phyloP scores from a whole-genome alignment of 2,329 filamentous ascomycete species.

The Fusarium keratoplasticum region DNA sequence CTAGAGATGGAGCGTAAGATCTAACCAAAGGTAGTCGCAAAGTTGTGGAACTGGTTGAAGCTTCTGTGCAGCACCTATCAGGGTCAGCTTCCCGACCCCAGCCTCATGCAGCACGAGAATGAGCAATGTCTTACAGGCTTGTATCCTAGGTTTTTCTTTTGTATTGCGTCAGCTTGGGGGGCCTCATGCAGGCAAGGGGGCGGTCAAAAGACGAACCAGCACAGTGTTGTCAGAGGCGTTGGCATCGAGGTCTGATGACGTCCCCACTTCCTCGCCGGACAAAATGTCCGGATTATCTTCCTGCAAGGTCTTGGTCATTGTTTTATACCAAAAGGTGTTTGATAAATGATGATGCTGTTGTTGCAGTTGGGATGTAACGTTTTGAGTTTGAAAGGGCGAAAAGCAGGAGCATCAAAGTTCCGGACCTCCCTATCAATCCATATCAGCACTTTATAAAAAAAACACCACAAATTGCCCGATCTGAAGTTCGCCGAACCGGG shows the following conservation, averaged over 20 bases:
- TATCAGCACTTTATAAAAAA: neutral
- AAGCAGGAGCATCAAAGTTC: neutral
- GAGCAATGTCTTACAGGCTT: constrained; percentile 35
- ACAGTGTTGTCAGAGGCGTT: constrained; percentile 14
- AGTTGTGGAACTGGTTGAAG: constrained; percentile 68
- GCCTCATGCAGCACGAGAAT: neutral
- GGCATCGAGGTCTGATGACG: constrained; percentile 1
- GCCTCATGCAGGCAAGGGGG: neutral
- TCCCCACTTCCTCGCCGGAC: neutral
- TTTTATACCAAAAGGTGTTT: neutral
- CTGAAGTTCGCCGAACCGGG: neutral
- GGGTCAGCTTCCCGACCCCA: neutral
- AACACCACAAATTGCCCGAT: neutral
- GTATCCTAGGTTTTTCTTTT: constrained; percentile 41
- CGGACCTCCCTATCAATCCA: neutral
- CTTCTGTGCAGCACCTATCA: constrained; percentile 65
- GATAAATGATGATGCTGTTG: neutral
- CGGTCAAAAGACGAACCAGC: constrained; percentile 4
- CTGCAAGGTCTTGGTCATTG: neutral
- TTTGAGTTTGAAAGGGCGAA: neutral
- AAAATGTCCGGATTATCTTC: neutral
- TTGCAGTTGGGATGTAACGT: neutral
- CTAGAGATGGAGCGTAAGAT: neutral
- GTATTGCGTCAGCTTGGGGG: neutral
- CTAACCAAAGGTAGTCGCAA: constrained; percentile 68